These are phyloP conservation scores for Raffaelea albimanens DNA, from an alignment of 2,329 filamentous ascomycete species.

Conservation along the genomic window DNA sequence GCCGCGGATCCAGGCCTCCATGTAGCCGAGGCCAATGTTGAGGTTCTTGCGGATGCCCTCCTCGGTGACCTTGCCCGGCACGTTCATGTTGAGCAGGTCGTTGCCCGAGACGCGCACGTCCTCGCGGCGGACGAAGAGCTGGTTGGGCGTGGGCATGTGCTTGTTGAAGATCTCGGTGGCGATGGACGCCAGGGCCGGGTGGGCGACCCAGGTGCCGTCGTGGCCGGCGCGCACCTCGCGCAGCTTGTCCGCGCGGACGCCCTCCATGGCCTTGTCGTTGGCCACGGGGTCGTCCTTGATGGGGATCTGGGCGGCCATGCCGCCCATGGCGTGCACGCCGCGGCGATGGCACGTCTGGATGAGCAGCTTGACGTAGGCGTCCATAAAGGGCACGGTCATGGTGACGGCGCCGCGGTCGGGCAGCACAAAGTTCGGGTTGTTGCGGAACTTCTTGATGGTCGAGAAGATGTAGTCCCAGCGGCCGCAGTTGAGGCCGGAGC, in stretches of 20 bases:
- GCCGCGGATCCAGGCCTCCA: conserved; percentile 96
- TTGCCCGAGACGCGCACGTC: conserved; percentile 80
- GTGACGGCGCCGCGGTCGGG: conserved; percentile 86
- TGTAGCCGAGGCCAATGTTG: conserved; percentile 92
- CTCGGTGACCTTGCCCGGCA: conserved; percentile 85
- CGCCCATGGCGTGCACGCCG: conserved; percentile 97
- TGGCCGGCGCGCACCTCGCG: conserved; percentile 92
- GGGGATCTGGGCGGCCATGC: conserved; percentile 97
- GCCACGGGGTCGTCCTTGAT: conserved; percentile 90
- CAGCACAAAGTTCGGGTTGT: conserved; percentile 86
- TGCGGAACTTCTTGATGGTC: conserved; percentile 98
- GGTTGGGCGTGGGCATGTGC: conserved; percentile 97
- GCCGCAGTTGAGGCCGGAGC: conserved; percentile 92
- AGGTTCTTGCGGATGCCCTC: conserved; percentile 96
- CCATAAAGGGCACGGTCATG: conserved; percentile 98
- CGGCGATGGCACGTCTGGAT: conserved; percentile 97
- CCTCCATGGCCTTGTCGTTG: conserved; percentile 91
- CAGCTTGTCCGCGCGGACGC: conserved; percentile 88
- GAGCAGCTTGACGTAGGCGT: conserved; percentile 90
- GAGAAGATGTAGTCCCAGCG: conserved; percentile 99
- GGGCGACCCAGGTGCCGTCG: conserved; percentile 94
- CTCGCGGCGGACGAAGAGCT: conserved; percentile 82
- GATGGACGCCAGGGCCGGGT: conserved; percentile 82
- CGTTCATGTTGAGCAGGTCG: conserved; percentile 96
- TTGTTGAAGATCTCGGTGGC: conserved; percentile 93